Evolutionary conservation across 345 rosid species (phyloP), one percentile per base, ranked within the genome.

Genomic region (Heritiera fomes): DNA sequence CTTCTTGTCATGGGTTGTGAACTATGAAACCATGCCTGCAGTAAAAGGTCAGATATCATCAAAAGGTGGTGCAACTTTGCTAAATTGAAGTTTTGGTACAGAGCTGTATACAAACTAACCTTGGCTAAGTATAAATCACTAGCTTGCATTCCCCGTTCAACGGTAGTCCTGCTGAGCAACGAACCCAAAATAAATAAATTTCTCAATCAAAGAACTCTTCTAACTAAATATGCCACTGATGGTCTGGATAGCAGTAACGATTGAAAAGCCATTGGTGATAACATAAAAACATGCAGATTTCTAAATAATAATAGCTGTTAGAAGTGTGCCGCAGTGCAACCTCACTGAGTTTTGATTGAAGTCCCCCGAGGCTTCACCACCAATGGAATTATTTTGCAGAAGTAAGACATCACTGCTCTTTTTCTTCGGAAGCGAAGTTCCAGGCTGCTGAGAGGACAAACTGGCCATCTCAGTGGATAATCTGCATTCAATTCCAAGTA

Each of bases 1-100:
- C 93, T 91, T 85, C 96, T 85, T 38, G 93, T 91, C 96, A 91
- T 91, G 17, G 92, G 89, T 68, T 91, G 93, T 72, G 92, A 84
- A 81, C 91, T 87, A 15, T 90, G 90, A 84, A 91, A 88, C 93
- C 96, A 90, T 75, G 96, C 90, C 96, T 90, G 87, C 76, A 83
- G 2, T 38, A 73, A 61, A 68, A 73, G 7, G 38, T 47, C 1
- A 75, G 67, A 20, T 30, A 65, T 73, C 50, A 79, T 75, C 79
- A 59, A 56, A 81, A 18, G 69, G 28, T 9, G 7, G 8, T 20
- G 58, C 58, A 76, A 66, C 69, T 58, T 68, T 18, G 47, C 23
- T 5, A 13, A 76, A 32, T 38, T 56, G 62, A 73, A 53, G 30
- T 61, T 80, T 78, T 34, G 50, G 55, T 23, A 11, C 60, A 70